Evolutionary conservation across 208 protist species (phyloP).

Genomic region (Leishmania gerbilli): DNA sequence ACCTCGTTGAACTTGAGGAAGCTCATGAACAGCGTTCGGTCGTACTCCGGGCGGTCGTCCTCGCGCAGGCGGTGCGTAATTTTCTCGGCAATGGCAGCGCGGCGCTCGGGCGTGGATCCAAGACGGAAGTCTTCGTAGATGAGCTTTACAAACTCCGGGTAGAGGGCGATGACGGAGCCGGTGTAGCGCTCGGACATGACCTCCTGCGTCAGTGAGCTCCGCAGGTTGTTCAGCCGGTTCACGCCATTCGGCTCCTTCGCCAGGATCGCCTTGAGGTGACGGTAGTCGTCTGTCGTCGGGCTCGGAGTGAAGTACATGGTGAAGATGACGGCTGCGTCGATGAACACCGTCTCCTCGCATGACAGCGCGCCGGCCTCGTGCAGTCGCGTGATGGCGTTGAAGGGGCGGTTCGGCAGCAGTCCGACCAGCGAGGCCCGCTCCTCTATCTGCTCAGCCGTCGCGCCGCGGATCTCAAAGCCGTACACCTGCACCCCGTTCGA

Average conservation of each 20-base stretch:
- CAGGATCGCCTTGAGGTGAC: conserved; percentile 61
- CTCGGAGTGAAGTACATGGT: conserved; percentile 91
- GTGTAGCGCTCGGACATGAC: conserved; percentile 92
- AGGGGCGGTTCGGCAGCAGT: conserved; percentile 72
- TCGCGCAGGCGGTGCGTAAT: conserved; percentile 76
- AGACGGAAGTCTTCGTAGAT: conserved; percentile 92
- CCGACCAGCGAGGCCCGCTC: conserved; percentile 62
- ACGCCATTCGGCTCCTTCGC: conserved; percentile 78
- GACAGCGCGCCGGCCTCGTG: conserved; percentile 63
- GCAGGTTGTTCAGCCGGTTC: conserved; percentile 88
- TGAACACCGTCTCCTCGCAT: conserved; percentile 72
- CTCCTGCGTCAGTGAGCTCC: conserved; percentile 76
- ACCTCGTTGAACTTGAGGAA: conserved; percentile 94
- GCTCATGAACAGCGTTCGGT: conserved; percentile 81
- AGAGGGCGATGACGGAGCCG: conserved; percentile 70
- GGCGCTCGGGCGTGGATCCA: conserved; percentile 58
- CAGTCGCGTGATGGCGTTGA: conserved; percentile 67
- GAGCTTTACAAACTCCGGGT: conserved; percentile 85
- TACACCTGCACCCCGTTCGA: conserved; percentile 82
- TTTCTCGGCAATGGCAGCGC: conserved; percentile 55
- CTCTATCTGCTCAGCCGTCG: conserved; percentile 39
- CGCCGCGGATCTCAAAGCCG: conserved; percentile 59
- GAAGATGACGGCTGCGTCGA: conserved; percentile 76
- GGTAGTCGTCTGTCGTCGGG: conserved; percentile 81
- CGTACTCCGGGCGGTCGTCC: conserved; percentile 65